Percentiles rank a stretch among this genome's conserved stretches.
Conservation (phyloP, 1,139 yeast species). For the Debaryomycetaceae sp. region DNA sequence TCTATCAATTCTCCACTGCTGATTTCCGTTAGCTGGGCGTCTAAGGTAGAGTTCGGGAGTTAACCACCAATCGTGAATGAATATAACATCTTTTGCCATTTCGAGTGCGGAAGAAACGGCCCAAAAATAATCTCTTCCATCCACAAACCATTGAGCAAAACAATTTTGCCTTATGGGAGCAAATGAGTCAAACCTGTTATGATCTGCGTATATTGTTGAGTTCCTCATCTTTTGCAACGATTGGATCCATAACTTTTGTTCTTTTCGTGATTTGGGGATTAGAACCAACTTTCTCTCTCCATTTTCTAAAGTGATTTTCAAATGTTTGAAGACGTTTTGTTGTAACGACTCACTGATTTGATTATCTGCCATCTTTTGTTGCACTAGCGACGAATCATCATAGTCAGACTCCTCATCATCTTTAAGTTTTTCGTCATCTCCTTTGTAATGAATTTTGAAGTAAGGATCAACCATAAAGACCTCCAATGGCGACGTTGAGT, state of each 20-base stretch:
- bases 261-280: slow-evolving; percentile 68
- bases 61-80: slow-evolving; percentile 98
- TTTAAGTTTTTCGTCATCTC: slow-evolving; percentile 24
- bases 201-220: slow-evolving; percentile 66
- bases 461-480: slow-evolving; percentile 79
- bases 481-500: slow-evolving; percentile 84
- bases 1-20: slow-evolving; percentile 90
- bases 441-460: slow-evolving; percentile 56
- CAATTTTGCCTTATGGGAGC: slow-evolving; percentile 87
- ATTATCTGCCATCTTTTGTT: slow-evolving; percentile 21
- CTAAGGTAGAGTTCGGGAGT: slow-evolving; percentile 91
- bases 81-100: slow-evolving; percentile 91
- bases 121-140: slow-evolving; percentile 96
- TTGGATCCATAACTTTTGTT: slow-evolving; percentile 71
- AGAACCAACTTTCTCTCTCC: slow-evolving; percentile 74
- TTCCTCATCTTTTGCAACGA: slow-evolving; percentile 70
- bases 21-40: slow-evolving; percentile 93
- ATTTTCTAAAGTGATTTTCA: slow-evolving; percentile 69
- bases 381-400: slow-evolving; percentile 36
- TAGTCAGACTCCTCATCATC: slow-evolving; percentile 45
- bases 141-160: slow-evolving; percentile 96
- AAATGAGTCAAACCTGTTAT: slow-evolving; percentile 80
- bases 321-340: slow-evolving; percentile 36
- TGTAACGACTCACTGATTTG: slow-evolving; percentile 18
- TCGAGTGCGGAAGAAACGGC: slow-evolving; percentile 88